Base-by-base conservation (phyloP, 257 asterid genomes). In the Plantago major region DNA sequence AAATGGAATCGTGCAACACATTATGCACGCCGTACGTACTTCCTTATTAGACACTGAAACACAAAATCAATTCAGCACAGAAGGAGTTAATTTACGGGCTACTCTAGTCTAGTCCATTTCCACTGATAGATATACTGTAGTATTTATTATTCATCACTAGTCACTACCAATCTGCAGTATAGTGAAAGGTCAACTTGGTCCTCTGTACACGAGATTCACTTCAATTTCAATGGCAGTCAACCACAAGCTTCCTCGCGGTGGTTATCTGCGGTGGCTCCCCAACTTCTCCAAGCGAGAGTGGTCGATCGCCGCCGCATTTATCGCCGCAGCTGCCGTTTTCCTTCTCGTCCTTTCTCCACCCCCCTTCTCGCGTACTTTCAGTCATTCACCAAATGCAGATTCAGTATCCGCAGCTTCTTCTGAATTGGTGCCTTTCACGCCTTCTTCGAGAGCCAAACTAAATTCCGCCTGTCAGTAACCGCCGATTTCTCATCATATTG, bases 351-450 rank as follows among this genome's bases (percentile, higher is more conserved):
- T 75, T 49, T 67, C 74, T 58, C 81, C 79, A n/a, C 44, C 73
- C 37, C 67, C 76, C 19, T 10, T 33, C 18, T 53, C 75, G 16
- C 77, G 62, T 44, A 47, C 58, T 44, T 42, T 58, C 14, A 11
- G 3, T 7, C 30, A 18, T 43, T 3, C 18, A 3, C 15, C 33
- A 44, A 16, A 43, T 19, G 14, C 55, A 14, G 45, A 58, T 63
- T 45, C 78, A 3, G 73, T 30, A 2, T 18, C 37, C 26, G 1
- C 2, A 22, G 57, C 19, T 58, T 18, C 56, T 66, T 67, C 87
- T 10, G 79, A 72, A 60, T 78, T 72, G 89, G 84, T 87, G 71
- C 82, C 88, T 60, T 79, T 84, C 67, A 87, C 90, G 46, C 84
- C 75, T 49, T 69, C 77, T 52, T 78, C 79, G 67, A 79, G 74